These are phyloP conservation scores for Collybia mongolica DNA, from an alignment of 768 basidiomycete species.

Conservation along the genomic window DNA sequence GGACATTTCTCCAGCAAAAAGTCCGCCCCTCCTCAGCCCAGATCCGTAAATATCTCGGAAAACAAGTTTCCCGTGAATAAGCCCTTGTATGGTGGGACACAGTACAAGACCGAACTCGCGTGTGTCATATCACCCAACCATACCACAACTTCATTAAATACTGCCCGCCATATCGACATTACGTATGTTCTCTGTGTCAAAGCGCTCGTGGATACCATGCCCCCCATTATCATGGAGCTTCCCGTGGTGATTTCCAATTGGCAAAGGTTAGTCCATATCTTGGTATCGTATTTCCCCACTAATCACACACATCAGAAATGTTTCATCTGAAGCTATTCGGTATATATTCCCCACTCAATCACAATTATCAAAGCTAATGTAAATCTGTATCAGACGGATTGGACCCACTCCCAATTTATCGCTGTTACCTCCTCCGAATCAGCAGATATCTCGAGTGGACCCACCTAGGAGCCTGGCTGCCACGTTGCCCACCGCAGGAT, in stretches of 20 bases:
- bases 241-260: conserved; percentile 85
- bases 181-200: conserved; percentile 76
- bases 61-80: conserved; percentile 70
- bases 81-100: conserved; percentile 71
- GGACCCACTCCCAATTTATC: conserved; percentile 47
- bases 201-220: conserved; percentile 70
- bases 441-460: too few relatives aligned
- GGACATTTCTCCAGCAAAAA: conserved; percentile 59
- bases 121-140: conserved; percentile 72
- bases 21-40: conserved; percentile 50
- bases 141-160: conserved; percentile 77
- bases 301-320: conserved; percentile 39
- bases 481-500: too few relatives aligned
- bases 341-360: conserved; percentile 22
- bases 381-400: conserved; percentile 36
- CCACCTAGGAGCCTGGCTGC: not conserved
- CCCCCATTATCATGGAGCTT: conserved; percentile 66
- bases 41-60: conserved; percentile 57
- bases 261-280: conserved; percentile 58
- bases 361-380: conserved; percentile 2
- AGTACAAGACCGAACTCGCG: conserved; percentile 70
- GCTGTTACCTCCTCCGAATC: conserved; percentile 23
- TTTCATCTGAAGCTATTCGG: conserved; percentile 71
- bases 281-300: conserved; percentile 1
- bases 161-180: conserved; percentile 84